Evolutionary conservation across 805 yeast genomes (phyloP), one percentile per base, ranked within the genome.

Genomic region (Yarrowia alimentaria): DNA sequence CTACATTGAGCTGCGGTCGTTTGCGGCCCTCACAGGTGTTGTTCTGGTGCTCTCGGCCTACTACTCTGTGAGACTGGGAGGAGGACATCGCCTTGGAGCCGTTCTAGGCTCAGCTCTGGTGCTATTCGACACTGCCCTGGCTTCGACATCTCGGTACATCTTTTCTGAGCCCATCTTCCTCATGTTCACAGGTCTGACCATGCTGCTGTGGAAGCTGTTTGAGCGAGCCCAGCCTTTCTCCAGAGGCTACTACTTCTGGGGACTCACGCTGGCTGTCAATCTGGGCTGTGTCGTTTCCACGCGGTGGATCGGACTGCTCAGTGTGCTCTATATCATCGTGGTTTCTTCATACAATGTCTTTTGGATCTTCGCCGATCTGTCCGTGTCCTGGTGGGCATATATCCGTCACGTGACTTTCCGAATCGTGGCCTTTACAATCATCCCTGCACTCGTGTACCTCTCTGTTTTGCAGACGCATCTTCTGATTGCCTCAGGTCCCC

Each of bases 321-420:
- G 83, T 0, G 60, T 75, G 51, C 53, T 59, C 0, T 83, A 85
- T 83, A 61, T 80, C 2, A 64, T 73, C 1, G 3, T 67, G 0
- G 57, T 77, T 21, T 57, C 66, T 1, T 33, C 68, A 1, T 64
- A 68, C 34, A 73, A 75, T 31, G 58, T 78, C 17, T 83, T 90
- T 88, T 60, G 60, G 38, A 55, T 73, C 4, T 56, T 80, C 13
- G 86, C 84, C 4, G 91, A 86, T 64, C 57, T 80, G 9, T 63
- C 65, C 4, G 64, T 78, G 2, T 32, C 74, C 2, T 59, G 63
- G 10, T 33, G 50, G 50, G 40, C 14, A 32, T 56, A 13, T 58
- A 76, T 48, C 50, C 67, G 10, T 64, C 61, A 34, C 73, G 71
- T 55, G 37, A 67, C 3, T 14, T 63, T 0, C 50, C 60, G 77